Base-by-base conservation (phyloP, 2,329 filamentous ascomycete species). In the Amesomyces nigricolor region DNA sequence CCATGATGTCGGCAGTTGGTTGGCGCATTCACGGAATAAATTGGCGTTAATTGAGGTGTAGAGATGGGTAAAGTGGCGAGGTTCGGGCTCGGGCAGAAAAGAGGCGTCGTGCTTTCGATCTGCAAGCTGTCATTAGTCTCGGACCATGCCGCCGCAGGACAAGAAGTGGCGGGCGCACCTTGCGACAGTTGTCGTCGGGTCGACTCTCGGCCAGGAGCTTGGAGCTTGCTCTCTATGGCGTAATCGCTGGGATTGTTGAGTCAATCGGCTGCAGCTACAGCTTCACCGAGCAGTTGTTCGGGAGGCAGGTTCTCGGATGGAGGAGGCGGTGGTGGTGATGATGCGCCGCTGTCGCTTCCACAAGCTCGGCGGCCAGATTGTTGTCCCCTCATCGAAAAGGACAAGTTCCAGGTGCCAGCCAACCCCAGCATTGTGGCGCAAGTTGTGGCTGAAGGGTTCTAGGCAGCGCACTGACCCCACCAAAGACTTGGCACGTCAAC, bases 1-100 rank as follows among this genome's bases (percentile, higher is more conserved):
- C 91, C 91, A 96, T 96, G 47, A 42, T 63, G 49, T 19, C 26
- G 30, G 49, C 40, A 29, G 43, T 52, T 39, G 32, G 44, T 51
- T 38, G 54, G 17, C 30, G 26, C 35, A 14, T 17, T 6, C 39
- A 47, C 26, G n/a, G 46, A 8, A 16, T 13, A 14, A 11, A 29
- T 17, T 19, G 35, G 11, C 9, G 19, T 35, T 3, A 30, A 11
- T 11, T 2, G 11, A 10, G 29, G 11, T 30, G 16, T 45, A n/a
- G 26, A n/a, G 19, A 40, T 17, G 26, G 17, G 32, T 17, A 29
- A 29, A n/a, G 16, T 9, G 17, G n/a, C 9, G 13, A 17, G 10
- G 35, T n/a, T 29, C 17, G 16, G 32, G 9, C 17, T 37, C 29
- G 49, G 17, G 32, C 19, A 29, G 16, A 16, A 10, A 40, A 37